Base-by-base conservation (phyloP, 1,284 basidiomycete genomes). In the Trametes sp. region DNA sequence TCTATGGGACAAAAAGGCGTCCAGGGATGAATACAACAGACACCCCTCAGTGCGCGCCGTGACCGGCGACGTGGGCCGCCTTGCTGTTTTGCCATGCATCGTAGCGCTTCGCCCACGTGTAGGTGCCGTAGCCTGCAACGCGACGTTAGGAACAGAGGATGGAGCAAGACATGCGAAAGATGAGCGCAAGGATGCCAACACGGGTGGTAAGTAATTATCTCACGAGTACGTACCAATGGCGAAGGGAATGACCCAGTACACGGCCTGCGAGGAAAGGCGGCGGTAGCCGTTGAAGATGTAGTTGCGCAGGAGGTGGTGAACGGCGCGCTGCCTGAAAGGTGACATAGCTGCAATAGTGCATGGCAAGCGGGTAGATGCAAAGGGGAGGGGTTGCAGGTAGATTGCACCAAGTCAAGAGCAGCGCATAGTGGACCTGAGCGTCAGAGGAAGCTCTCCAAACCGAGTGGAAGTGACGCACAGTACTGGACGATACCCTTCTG, bases 211-310 rank as follows among this genome's bases (percentile, higher is more conserved):
- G n/a, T n/a, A n/a, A n/a, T n/a, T n/a, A n/a, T n/a, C 13, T 33
- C 45, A 35, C 16, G 45, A 31, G 5, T 16, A 85, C 92, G 70
- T 62, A 96, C 95, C 95, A 61, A 88, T 71, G 52, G 82, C 87
- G 70, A 95, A 83, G 26, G 95, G 95, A 67, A 95, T 76, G 60
- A 86, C 80, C 80, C 92, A 94, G 82, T 95, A 98, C 51, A 92
- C 82, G 26, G 88, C 81, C 74, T 96, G 92, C 42, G 80, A 81
- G 58, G 89, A 85, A 52, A 95, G 77, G 68, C 95, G 89, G 67
- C 84, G 84, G 83, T 90, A 92, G 51, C 94, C 95, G 79, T 96
- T 95, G 85, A 96, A 94, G 70, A 96, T 73, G 82, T 92, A 97
- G 70, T 80, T 87, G 59, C 84, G 82, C 74, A 96, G 76, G 70